Base-by-base conservation (phyloP, 2,329 filamentous ascomycete genomes). In the Fusarium chlamydosporum region DNA sequence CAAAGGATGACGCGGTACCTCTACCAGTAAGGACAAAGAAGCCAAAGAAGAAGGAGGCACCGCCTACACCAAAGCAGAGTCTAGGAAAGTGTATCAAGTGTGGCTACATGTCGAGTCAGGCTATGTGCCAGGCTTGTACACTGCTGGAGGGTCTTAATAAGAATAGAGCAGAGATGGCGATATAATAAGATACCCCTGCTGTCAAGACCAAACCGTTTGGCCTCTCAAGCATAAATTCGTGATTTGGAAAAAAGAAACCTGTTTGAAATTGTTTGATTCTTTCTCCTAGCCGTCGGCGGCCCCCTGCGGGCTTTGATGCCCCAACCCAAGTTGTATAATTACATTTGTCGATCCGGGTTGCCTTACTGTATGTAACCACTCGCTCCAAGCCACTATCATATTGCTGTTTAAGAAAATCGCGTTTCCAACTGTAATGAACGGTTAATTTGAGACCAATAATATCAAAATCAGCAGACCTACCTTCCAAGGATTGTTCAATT, bases 91-190 rank as follows among this genome's bases (percentile, higher is more conserved):
- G 96, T 76, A 88, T 91, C 75, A 90, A 88, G 53, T 99, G 96
- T 73, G 96, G 96, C 15, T 99, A 98, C 77, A 92, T 99, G 79
- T 97, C 96, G 3, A 97, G 94, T 73, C 96, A 99, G 79, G 87
- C 88, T 31, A 88, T 97, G 38, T 99, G 96, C 80, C 97, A 99
- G 80, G 96, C 96, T 1, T 99, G 96, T 77, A 91, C 90, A 65
- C 82, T 99, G 43, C 86, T 99, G 4, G 94, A 98, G 73, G 93
- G 92, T 0, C 79, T 99, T 47, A 99, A 99, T 77, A 97, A 96
- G 80, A 90, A 90, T 70, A 82, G 88, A 62, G 81, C 86, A 60
- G 83, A 88, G 72, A 87, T 90, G 65, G 77, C 81, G 73, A 84
- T 88, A 80, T 87, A 79, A 76, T 51, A 31, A 56, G 41, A 62